A percentile compares a stretch with the other conserved stretches of the same genome.
Evolutionary conservation across 2,329 filamentous ascomycete genomes (phyloP).

Genomic region (Sporothrix globosa): DNA sequence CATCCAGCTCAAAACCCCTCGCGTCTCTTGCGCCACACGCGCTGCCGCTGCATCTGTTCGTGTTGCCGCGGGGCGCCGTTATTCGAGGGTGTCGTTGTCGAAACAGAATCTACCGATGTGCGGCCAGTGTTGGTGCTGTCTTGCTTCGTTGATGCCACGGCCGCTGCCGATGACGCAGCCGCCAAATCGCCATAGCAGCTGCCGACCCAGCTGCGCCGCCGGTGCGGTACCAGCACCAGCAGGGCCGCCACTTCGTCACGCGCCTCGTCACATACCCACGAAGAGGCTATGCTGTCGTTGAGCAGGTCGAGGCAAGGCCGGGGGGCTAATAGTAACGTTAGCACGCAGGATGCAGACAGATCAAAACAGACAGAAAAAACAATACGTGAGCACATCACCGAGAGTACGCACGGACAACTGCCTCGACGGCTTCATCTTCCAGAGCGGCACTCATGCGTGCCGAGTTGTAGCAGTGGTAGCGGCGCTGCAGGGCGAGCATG

Average conservation of each 20-base stretch:
- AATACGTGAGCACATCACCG: not conserved
- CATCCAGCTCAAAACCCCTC: not conserved
- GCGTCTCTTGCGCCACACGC: not conserved
- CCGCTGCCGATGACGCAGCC: too few species aligned
- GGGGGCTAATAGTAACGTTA: slow-evolving; percentile 36
- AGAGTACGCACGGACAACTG: slow-evolving; percentile 45
- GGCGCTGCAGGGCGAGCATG: slow-evolving; percentile 49
- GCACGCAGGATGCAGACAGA: not conserved
- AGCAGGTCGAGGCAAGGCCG: slow-evolving; percentile 42
- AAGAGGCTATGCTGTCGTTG: slow-evolving; percentile 41
- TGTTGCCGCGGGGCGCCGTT: not conserved
- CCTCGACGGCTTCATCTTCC: slow-evolving; percentile 44
- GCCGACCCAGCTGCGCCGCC: slow-evolving; percentile 9
- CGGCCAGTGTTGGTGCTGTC: too few species aligned
- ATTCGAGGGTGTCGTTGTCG: not conserved
- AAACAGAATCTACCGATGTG: too few species aligned
- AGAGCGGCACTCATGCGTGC: slow-evolving; percentile 50
- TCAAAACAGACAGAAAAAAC: too few species aligned
- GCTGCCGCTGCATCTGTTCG: not conserved
- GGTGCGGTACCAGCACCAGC: slow-evolving; percentile 26
- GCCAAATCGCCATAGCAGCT: not conserved
- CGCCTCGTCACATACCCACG: slow-evolving; percentile 38
- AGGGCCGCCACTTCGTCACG: slow-evolving; percentile 38
- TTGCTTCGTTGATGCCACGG: too few species aligned
- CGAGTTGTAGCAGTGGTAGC: slow-evolving; percentile 51